Evolutionary conservation across 176 grass and related monocot genomes (phyloP), one percentile per base, ranked within the genome.

Genomic region (Phoenix dactylifera): DNA sequence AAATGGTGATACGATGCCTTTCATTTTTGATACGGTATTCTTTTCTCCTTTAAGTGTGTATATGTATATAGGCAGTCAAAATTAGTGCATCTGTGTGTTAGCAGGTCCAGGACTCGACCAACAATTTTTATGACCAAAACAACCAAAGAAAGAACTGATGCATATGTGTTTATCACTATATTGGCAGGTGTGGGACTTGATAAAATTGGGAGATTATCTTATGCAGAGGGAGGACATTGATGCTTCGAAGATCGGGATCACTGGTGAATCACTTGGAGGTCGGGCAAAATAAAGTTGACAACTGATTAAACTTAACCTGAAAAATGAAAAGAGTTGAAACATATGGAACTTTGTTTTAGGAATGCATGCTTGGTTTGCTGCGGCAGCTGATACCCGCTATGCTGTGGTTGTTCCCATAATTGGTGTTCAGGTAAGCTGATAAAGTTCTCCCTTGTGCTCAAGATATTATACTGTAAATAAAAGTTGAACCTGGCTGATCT

Each of bases 191-290:
- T 97, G 92, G 92, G 92, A 97, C 55, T 74, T 97, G 75, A 88
- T 97, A 77, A 97, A 85, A 49, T 77, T 97, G 65, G 92, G 72
- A 66, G 92, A 97, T 65, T 58, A 85, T 87, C 81, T 97, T 57
- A 62, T 72, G 65, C 62, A 74, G 62, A 87, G 87, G 75, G 76
- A 76, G 64, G 92, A 97, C 64, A 56, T 90, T 12, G 84, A 97
- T 76, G 68, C 80, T 25, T 60, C 62, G 70, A 83, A 78, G 58
- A 88, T 97, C 59, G 92, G 87, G 18, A 91, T 97, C 54, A 88
- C 92, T 7, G 92, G 92, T 74, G 92, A 97, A 90, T 97, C 92
- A 23, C 92, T 97, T 64, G 87, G 87, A 88, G 87, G 92, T 97
- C 71, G 24, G 51, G 22, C 49, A 68, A 60, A 48, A n/a, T 22